Conservation (phyloP, 805 yeast species). For the Zygosaccharomyces bailii region DNA sequence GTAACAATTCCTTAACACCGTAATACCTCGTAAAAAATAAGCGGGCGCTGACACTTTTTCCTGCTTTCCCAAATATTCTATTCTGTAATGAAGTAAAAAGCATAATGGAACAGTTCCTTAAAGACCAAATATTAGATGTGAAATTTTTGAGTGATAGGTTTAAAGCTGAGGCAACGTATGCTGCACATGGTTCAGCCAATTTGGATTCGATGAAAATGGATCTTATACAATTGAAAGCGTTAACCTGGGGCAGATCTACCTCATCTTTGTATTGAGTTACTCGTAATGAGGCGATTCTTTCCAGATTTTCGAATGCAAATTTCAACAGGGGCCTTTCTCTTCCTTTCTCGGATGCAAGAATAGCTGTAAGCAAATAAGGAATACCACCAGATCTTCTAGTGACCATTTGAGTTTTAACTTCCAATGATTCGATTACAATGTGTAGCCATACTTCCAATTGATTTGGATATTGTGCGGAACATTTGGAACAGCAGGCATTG, state of each 20-base stretch:
- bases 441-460: constrained; percentile 58
- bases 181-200: constrained; percentile 50
- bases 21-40: constrained; percentile 67
- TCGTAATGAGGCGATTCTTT: constrained; percentile 53
- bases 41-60: constrained; percentile 50
- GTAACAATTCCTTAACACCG: constrained; percentile 49
- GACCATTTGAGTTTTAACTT: constrained; percentile 60
- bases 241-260: constrained; percentile 84
- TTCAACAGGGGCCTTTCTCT: constrained; percentile 42
- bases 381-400: constrained; percentile 92
- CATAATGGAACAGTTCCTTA: constrained; percentile 92
- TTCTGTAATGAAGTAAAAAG: constrained; percentile 80
- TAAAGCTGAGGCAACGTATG: constrained; percentile 55
- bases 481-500: constrained; percentile 58
- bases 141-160: constrained; percentile 60
- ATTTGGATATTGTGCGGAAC: constrained; percentile 39
- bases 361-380: constrained; percentile 74
- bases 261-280: constrained; percentile 47
- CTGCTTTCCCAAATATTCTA: constrained; percentile 64
- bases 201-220: constrained; percentile 69
- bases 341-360: constrained; percentile 51
- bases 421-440: constrained; percentile 50
- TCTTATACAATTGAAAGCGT: constrained; percentile 83
- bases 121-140: constrained; percentile 71
- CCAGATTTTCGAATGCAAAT: constrained; percentile 49